Percentiles rank a stretch among this genome's conserved stretches.
Conservation (phyloP, 139 green algal species). For the Haematococcus lacustris region DNA sequence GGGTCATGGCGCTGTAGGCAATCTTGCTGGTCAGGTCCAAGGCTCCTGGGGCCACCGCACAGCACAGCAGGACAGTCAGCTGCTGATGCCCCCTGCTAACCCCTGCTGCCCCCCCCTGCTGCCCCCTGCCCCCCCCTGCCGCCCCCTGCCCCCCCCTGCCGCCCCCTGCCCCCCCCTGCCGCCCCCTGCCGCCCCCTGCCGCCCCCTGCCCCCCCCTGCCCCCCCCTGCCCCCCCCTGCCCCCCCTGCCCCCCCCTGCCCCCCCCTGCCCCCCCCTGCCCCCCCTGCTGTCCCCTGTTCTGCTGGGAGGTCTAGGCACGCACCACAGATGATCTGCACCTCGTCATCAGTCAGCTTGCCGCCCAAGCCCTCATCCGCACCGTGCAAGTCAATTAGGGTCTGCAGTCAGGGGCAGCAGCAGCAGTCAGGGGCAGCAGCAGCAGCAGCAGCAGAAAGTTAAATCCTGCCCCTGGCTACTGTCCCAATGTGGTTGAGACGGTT, state of each 20-base stretch:
- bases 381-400: conserved; percentile 74
- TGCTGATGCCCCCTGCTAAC: neutral
- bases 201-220: neutral
- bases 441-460: no score
- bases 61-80: neutral
- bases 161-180: neutral
- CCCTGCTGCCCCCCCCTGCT: neutral
- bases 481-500: no score
- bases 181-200: neutral
- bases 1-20: conserved; percentile 68
- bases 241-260: neutral
- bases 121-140: neutral
- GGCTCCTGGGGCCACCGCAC: conserved; percentile 30
- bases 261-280: neutral
- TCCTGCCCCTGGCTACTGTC: no score
- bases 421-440: no score
- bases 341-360: conserved; percentile 32
- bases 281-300: neutral
- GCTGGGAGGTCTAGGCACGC: neutral
- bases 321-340: conserved; percentile 50
- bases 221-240: no score
- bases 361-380: conserved; percentile 33
- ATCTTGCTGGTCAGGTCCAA: conserved; percentile 78
- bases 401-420: neutral
- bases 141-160: neutral